Base-by-base conservation (phyloP, 2,329 filamentous ascomycete genomes). In the Fusarium napiforme region DNA sequence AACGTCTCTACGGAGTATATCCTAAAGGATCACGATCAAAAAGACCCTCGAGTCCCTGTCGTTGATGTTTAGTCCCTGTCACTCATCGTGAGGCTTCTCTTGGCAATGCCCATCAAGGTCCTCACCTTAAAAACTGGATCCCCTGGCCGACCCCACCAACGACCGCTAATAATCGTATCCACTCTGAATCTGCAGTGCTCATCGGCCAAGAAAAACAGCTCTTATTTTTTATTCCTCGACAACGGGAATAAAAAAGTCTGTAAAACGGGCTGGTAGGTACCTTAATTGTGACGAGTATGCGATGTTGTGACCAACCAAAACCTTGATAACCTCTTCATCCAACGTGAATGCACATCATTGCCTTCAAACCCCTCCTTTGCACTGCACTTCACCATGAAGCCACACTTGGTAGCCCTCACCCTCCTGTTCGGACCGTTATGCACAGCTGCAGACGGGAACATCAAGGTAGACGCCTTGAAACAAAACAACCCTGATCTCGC, bases 21-120 rank as follows among this genome's bases (percentile, higher is more conserved):
- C 7, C n/a, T 26, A 37, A 50, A 64, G n/a, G 28, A 15, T 56
- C 30, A 11, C n/a, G 14, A 1, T 19, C 21, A 64, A 47, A 66
- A 23, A 34, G 49, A 42, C 18, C 18, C 23, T 15, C 23, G 18
- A 23, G 28, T 30, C 36, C 45, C 23, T 47, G 55, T 60, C 55
- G 21, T 21, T 10, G 23, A 21, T 23, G 21, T n/a, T n/a, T n/a
- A 9, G 30, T 55, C 46, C 32, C 42, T 46, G 60, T 52, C 12
- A n/a, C 19, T n/a, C 37, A 59, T 68, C 63, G 67, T 30, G 56
- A 68, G 60, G 62, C 57, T 72, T 60, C 55, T 60, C 70, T 70
- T 77, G 72, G 72, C 72, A 56, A 62, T 2, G 69, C 28, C 75
- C 69, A 77, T 77, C 75, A 77, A 63, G 75, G 75, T 77, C 73